Evolutionary conservation across 2,329 filamentous ascomycete genomes (phyloP).

Genomic region (Pseudogymnoascus sp.): DNA sequence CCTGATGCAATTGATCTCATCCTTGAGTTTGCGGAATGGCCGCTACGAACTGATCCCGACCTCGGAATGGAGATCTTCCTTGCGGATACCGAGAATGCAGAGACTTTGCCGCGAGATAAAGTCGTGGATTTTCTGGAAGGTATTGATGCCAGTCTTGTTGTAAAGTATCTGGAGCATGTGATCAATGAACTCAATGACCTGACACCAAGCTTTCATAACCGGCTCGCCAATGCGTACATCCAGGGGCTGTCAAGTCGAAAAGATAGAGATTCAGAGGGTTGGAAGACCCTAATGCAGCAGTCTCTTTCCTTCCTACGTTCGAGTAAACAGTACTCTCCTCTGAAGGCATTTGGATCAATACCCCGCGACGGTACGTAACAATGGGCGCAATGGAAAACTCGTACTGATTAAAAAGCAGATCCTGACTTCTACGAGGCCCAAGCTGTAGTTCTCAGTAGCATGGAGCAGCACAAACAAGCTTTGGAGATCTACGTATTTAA

Average conservation of each 20-base stretch:
- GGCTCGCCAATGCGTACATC: conserved; percentile 66
- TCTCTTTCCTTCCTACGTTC: conserved; percentile 67
- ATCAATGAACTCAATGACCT: conserved; percentile 78
- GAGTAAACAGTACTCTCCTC: conserved; percentile 73
- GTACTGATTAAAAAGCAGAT: conserved; percentile 42
- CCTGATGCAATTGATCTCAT: conserved; percentile 85
- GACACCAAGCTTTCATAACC: conserved; percentile 80
- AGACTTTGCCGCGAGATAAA: conserved; percentile 69
- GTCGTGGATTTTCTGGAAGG: conserved; percentile 66
- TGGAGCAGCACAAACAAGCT: conserved; percentile 91
- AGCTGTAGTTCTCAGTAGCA: conserved; percentile 85
- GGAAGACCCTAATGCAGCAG: conserved; percentile 51
- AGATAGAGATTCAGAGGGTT: conserved; percentile 37
- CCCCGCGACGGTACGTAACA: conserved; percentile 62
- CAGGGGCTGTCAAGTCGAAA: conserved; percentile 33
- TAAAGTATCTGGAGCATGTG: conserved; percentile 82
- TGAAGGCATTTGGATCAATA: conserved; percentile 67
- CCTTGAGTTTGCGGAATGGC: conserved; percentile 86
- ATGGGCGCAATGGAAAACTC: background rate
- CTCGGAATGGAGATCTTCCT: conserved; percentile 89
- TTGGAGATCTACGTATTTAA: conserved; percentile 98
- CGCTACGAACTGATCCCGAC: conserved; percentile 60
- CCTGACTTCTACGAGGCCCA: conserved; percentile 80
- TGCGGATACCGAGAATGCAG: conserved; percentile 89
- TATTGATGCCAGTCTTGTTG: conserved; percentile 63